Conservation (phyloP, 2,329 filamentous ascomycete genomes). For the Tolypocladium capitatum region DNA sequence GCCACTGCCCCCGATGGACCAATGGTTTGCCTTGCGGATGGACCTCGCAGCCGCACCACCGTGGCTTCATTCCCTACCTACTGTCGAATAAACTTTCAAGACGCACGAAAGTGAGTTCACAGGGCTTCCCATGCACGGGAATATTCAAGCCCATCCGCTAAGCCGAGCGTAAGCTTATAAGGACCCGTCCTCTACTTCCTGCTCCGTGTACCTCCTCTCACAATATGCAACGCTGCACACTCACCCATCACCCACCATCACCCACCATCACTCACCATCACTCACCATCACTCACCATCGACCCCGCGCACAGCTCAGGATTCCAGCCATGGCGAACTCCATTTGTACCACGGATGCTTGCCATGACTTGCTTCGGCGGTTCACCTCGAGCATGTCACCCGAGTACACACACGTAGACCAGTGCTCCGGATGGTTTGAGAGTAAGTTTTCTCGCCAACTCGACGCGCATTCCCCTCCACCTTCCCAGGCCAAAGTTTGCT, state of each 20-base stretch:
- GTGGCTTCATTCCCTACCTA: not conserved
- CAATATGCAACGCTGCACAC: not conserved
- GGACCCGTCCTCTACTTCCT: too few relatives aligned
- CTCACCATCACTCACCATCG: too few relatives aligned
- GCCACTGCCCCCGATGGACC: not conserved
- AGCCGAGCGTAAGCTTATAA: not conserved
- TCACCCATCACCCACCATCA: too few relatives aligned
- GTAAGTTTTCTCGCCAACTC: slow-evolving; percentile 1
- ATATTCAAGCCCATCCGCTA: too few relatives aligned
- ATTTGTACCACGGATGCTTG: slow-evolving; percentile 2
- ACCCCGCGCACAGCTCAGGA: not conserved
- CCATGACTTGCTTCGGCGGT: not conserved
- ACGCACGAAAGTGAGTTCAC: too few relatives aligned
- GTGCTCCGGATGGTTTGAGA: slow-evolving; percentile 8
- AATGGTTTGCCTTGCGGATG: not conserved
- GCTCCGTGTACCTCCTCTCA: not conserved
- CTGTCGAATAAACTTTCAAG: not conserved
- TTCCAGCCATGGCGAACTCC: not conserved
- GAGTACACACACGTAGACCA: slow-evolving; percentile 1
- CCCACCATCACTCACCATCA: not conserved
- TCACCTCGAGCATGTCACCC: slow-evolving; percentile 1
- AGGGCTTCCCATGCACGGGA: too few relatives aligned
- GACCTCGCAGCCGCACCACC: not conserved
- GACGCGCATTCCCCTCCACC: too few relatives aligned
- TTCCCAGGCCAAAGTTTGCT: too few relatives aligned